Conservation (phyloP, 1,284 basidiomycete species). For the Trichosporon sp. region DNA sequence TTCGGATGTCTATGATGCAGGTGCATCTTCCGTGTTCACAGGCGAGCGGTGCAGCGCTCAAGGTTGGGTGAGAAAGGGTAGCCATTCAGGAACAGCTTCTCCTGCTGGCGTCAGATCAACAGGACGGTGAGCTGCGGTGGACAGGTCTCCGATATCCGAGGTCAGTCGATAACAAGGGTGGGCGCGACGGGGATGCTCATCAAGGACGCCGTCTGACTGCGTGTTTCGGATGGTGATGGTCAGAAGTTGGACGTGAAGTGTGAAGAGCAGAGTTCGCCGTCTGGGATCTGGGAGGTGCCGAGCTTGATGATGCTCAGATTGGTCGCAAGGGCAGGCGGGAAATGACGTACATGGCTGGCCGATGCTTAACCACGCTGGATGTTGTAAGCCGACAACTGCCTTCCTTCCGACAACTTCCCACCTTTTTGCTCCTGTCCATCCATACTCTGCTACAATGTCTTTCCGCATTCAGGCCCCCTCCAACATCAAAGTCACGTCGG, state of each 20-base stretch:
- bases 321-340: background rate
- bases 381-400: background rate
- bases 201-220: background rate
- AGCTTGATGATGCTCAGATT: background rate
- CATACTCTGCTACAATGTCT: background rate
- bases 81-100: background rate
- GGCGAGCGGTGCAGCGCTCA: background rate
- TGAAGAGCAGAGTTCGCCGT: background rate
- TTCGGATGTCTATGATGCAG: background rate
- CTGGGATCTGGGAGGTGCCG: background rate
- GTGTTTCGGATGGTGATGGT: background rate
- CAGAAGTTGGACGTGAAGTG: background rate
- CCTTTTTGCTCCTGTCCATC: background rate
- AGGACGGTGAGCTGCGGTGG: background rate
- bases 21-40: background rate
- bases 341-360: background rate
- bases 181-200: background rate
- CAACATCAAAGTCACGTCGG: conserved; percentile 7
- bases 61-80: background rate
- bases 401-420: background rate
- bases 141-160: background rate
- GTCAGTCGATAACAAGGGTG: background rate
- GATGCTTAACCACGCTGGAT: background rate
- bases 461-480: background rate
- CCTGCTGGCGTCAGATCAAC: background rate